Conservation (phyloP, 805 yeast species). For the Ogataea neopini region DNA sequence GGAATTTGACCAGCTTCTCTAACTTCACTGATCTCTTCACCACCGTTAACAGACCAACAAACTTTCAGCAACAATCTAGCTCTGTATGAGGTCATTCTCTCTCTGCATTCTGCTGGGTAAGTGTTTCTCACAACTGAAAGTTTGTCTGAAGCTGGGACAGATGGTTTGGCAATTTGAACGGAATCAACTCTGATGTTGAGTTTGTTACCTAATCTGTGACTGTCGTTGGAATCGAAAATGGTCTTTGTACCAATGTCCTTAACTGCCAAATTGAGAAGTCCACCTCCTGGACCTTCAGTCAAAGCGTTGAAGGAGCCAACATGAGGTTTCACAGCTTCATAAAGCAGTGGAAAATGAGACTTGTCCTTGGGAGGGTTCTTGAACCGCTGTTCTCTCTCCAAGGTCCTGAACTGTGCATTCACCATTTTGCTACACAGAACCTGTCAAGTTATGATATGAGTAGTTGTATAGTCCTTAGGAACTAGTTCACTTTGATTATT, state of each 20-base stretch:
- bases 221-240: constrained; percentile 77
- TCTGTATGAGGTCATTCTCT: constrained; percentile 80
- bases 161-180: constrained; percentile 84
- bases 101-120: constrained; percentile 87
- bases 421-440: constrained; percentile 29
- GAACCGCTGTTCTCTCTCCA: constrained; percentile 85
- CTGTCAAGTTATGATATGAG: not conserved
- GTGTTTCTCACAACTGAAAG: constrained; percentile 75
- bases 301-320: constrained; percentile 95
- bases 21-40: constrained; percentile 74
- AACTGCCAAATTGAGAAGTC: constrained; percentile 80
- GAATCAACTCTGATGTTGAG: constrained; percentile 81
- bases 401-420: constrained; percentile 69
- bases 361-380: constrained; percentile 87
- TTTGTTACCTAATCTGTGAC: constrained; percentile 79
- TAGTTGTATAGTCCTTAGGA: not conserved
- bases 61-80: constrained; percentile 78
- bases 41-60: constrained; percentile 85
- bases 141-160: constrained; percentile 69
- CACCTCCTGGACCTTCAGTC: constrained; percentile 85
- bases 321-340: constrained; percentile 93
- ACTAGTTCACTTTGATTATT: not conserved
- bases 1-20: constrained; percentile 94
- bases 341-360: constrained; percentile 76
- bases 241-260: constrained; percentile 86